Evolutionary conservation across 1,284 basidiomycete genomes (phyloP).

Genomic region (Ceratobasidium papillatum): DNA sequence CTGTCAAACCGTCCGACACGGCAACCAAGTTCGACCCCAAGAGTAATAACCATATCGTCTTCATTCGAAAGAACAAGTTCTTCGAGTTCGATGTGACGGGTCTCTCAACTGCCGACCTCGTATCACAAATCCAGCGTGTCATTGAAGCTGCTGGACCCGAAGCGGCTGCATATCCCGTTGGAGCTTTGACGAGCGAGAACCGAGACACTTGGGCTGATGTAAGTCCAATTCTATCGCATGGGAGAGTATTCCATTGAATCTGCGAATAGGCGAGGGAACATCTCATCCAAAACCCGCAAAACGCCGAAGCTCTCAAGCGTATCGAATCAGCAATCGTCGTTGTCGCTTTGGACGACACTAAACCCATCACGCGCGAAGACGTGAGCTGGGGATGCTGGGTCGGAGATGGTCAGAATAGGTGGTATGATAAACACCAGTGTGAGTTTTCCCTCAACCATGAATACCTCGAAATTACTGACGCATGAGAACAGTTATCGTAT

Average conservation of each 20-base stretch:
- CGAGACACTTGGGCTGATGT: constrained; percentile 91
- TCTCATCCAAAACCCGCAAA: constrained; percentile 70
- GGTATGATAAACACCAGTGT: constrained; percentile 98
- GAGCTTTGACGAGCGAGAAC: constrained; percentile 88
- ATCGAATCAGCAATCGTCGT: constrained; percentile 93
- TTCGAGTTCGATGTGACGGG: constrained; percentile 79
- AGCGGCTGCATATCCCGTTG: constrained; percentile 65
- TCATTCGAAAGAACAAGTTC: constrained; percentile 91
- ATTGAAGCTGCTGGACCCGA: constrained; percentile 71
- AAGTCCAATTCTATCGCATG: constrained; percentile 45
- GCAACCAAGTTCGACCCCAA: constrained; percentile 82
- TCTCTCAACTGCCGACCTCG: constrained; percentile 80
- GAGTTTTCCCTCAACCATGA: constrained; percentile 49
- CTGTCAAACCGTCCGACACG: constrained; percentile 83
- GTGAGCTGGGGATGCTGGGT: constrained; percentile 89
- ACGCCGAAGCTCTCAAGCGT: constrained; percentile 73
- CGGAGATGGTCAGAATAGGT: constrained; percentile 91
- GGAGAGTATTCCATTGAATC: background rate
- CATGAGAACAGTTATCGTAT: constrained; percentile 76
- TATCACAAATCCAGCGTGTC: constrained; percentile 83
- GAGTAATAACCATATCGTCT: constrained; percentile 87
- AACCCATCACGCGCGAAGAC: constrained; percentile 83
- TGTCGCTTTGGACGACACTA: constrained; percentile 83
- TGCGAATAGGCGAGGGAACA: constrained; percentile 51
- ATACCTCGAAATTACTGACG: constrained; percentile 25